Conservation (phyloP, 2,329 filamentous ascomycete genomes). For the Colletotrichum somersetense region DNA sequence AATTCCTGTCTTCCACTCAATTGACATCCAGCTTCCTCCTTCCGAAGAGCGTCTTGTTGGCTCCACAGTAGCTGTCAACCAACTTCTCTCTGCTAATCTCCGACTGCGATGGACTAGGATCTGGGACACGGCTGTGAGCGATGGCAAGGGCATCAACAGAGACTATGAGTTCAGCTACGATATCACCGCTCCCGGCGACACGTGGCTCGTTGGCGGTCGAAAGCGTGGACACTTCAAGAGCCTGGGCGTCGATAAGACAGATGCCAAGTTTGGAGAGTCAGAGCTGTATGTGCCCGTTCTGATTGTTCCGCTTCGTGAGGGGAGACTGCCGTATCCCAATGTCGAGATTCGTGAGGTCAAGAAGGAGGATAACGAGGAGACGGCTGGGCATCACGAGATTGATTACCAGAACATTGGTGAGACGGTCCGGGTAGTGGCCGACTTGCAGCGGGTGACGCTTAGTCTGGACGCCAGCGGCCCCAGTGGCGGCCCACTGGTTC, state of each 20-base stretch:
- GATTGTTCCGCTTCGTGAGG: slow-evolving; percentile 83
- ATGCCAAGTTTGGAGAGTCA: slow-evolving; percentile 56
- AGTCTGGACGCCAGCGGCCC: slow-evolving; percentile 76
- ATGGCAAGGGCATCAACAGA: slow-evolving; percentile 36
- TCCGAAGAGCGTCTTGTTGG: slow-evolving; percentile 41
- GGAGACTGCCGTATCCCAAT: slow-evolving; percentile 80
- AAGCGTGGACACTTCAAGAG: slow-evolving; percentile 83
- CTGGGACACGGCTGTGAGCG: slow-evolving; percentile 66
- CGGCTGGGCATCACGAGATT: slow-evolving; percentile 71
- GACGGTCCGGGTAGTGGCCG: slow-evolving; percentile 79
- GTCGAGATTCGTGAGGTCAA: slow-evolving; percentile 80
- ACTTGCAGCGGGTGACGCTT: slow-evolving; percentile 79
- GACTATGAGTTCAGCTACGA: slow-evolving; percentile 86
- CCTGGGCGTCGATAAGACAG: slow-evolving; percentile 52
- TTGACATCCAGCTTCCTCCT: slow-evolving; percentile 66
- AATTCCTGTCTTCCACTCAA: slow-evolving; percentile 85
- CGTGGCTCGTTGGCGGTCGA: slow-evolving; percentile 88
- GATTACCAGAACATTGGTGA: slow-evolving; percentile 85
- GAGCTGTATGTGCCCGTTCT: slow-evolving; percentile 76
- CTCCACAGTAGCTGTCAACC: slow-evolving; percentile 69
- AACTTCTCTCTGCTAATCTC: slow-evolving; percentile 74
- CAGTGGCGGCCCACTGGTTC: slow-evolving; percentile 73
- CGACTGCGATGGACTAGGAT: slow-evolving; percentile 72
- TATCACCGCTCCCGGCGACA: slow-evolving; percentile 77
- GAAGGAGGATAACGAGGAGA: slow-evolving; percentile 46